These are phyloP conservation scores for Castanea sativa DNA, from an alignment of 306 rosid species.

Conservation along the genomic window DNA sequence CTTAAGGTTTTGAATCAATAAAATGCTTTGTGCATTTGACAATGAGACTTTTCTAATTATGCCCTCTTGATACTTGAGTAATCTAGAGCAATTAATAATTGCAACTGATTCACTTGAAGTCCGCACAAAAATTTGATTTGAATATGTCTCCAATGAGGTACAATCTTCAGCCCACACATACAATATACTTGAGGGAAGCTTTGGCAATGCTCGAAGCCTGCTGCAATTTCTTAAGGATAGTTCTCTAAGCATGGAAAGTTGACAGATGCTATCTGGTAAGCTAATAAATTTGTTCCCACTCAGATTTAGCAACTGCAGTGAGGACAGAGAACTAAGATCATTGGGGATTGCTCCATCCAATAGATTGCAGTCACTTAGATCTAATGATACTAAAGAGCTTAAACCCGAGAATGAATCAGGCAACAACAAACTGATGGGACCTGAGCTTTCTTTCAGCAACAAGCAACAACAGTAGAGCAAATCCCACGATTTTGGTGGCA, in stretches of 20 bases:
- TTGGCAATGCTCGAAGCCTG: conserved; percentile 9
- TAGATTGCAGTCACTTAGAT: neutral
- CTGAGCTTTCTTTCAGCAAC: neutral
- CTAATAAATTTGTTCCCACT: conserved; percentile 1
- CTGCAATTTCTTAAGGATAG: neutral
- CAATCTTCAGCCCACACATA: neutral
- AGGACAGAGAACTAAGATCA: conserved; percentile 5
- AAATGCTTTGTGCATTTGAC: too few species aligned
- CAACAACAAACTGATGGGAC: too few species aligned
- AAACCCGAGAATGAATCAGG: too few species aligned
- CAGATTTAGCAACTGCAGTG: neutral
- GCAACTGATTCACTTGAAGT: neutral
- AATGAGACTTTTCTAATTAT: too few species aligned
- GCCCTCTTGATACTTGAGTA: too few species aligned
- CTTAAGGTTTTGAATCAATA: too few species aligned
- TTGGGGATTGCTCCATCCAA: neutral
- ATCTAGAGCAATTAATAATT: too few species aligned
- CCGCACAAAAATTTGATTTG: neutral
- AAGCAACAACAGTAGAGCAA: neutral
- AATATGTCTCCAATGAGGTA: neutral
- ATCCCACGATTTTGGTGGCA: neutral
- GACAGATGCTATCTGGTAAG: conserved; percentile 9
- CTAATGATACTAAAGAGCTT: too few species aligned
- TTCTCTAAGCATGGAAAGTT: neutral
- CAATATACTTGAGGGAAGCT: neutral